phyloP scores from a whole-genome alignment of 306 rosid genomes.

The Medicago lupulina region DNA sequence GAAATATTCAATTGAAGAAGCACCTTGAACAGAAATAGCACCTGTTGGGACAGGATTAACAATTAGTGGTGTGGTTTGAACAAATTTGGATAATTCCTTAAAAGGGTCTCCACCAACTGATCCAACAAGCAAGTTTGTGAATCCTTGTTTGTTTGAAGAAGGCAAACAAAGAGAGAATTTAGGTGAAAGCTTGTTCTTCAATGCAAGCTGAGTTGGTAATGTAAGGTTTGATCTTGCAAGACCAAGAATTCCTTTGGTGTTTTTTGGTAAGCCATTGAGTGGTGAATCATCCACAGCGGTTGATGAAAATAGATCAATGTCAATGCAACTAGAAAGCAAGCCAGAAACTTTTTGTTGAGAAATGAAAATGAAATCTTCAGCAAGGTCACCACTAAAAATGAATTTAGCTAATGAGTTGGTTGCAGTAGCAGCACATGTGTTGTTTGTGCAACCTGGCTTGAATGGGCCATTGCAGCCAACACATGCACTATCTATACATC shows the following conservation, averaged over 20 bases:
- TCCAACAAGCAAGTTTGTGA: constrained; percentile 15
- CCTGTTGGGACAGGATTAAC: constrained; percentile 23
- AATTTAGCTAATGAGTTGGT: constrained; percentile 13
- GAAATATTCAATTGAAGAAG: constrained; percentile 42
- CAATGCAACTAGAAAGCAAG: constrained; percentile 33
- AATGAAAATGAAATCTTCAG: constrained; percentile 33
- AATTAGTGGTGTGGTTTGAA: constrained; percentile 35
- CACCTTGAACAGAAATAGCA: neutral
- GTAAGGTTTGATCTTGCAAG: constrained; percentile 20
- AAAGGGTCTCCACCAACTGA: neutral
- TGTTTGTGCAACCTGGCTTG: constrained; percentile 51
- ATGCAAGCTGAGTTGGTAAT: neutral
- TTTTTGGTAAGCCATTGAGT: constrained; percentile 42
- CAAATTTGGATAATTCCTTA: neutral
- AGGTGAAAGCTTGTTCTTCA: neutral
- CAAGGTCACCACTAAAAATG: constrained; percentile 22
- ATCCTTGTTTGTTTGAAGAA: constrained; percentile 27
- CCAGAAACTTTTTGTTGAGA: constrained; percentile 1
- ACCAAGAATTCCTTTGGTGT: constrained; percentile 22
- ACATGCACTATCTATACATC: constrained; percentile 37
- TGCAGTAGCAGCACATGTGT: constrained; percentile 32
- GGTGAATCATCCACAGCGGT: neutral
- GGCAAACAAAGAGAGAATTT: constrained; percentile 24
- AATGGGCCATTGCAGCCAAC: constrained; percentile 43
- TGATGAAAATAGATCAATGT: neutral